Evolutionary conservation across 441 rosid species (phyloP).

Genomic region (Kokia cookei): DNA sequence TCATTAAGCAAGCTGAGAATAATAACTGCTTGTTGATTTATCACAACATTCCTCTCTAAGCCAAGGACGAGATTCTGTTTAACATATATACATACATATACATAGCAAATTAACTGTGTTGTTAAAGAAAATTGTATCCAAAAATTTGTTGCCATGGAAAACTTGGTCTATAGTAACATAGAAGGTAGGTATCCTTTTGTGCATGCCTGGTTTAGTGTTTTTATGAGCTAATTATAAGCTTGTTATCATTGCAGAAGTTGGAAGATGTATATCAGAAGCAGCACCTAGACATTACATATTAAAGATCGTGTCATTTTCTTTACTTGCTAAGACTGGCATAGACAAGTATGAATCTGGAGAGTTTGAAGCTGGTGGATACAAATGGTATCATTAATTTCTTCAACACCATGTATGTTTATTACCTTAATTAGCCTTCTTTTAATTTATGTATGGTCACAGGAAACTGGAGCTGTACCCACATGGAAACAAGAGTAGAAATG

Average conservation of each 20-base stretch:
- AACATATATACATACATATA: neutral
- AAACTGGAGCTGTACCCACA: slow-evolving; percentile 51
- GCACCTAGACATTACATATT: slow-evolving; percentile 46
- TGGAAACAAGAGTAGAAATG: slow-evolving; percentile 58
- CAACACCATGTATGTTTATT: neutral
- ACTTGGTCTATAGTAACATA: neutral
- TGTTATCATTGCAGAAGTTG: slow-evolving; percentile 1
- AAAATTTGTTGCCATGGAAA: neutral
- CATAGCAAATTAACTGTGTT: neutral
- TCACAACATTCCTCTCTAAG: neutral
- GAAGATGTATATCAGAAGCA: slow-evolving; percentile 26
- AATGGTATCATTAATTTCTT: slow-evolving; percentile 36
- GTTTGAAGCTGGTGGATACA: slow-evolving; percentile 70
- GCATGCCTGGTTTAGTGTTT: neutral
- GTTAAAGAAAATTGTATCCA: neutral
- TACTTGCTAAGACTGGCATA: slow-evolving; percentile 29
- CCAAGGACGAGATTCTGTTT: neutral
- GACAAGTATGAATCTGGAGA: slow-evolving; percentile 50
- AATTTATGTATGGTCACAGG: slow-evolving; percentile 27
- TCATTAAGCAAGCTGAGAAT: neutral
- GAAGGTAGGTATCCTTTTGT: neutral
- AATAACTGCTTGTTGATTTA: neutral
- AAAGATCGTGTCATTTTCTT: slow-evolving; percentile 43
- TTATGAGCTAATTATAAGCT: neutral
- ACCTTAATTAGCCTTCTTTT: neutral